These are phyloP conservation scores for Amphirosellinia nigrospora DNA, from an alignment of 495 filamentous ascomycete genomes.

Conservation along the genomic window DNA sequence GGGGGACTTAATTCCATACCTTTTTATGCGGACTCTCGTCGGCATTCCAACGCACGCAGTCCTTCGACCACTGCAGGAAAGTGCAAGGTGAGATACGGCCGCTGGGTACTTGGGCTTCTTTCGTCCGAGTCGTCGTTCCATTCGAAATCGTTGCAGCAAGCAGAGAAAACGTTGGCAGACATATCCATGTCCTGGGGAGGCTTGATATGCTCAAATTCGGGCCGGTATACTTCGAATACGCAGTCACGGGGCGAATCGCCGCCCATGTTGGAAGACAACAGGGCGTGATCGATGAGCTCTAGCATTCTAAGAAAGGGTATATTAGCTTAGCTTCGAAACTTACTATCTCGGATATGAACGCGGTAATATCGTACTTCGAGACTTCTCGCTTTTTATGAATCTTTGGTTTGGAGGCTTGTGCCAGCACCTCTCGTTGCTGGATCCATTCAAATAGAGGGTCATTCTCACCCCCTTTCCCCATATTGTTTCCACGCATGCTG, in stretches of 20 bases:
- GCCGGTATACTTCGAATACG: constrained; percentile 28
- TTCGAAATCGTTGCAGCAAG: constrained; percentile 9
- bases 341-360: not conserved
- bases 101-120: constrained; percentile 27
- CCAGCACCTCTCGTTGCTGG: constrained; percentile 13
- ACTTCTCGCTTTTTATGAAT: constrained; percentile 17
- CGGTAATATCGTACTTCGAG: constrained; percentile 19
- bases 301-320: constrained; percentile 26
- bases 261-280: constrained; percentile 20
- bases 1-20: constrained; percentile 23
- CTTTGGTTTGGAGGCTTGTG: not conserved
- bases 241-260: constrained; percentile 26
- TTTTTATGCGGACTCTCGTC: constrained; percentile 8
- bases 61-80: constrained; percentile 30
- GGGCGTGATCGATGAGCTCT: constrained; percentile 24
- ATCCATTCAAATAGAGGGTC: constrained; percentile 32
- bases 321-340: not conserved
- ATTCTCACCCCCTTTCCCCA: not conserved
- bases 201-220: constrained; percentile 21
- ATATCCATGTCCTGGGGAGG: constrained; percentile 25
- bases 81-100: constrained; percentile 34
- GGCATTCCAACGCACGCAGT: constrained; percentile 22
- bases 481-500: constrained; percentile 34
- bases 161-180: constrained; percentile 11
- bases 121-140: constrained; percentile 31